Conservation (phyloP, 2,329 filamentous ascomycete genomes). For the Macrophomina phaseolina region DNA sequence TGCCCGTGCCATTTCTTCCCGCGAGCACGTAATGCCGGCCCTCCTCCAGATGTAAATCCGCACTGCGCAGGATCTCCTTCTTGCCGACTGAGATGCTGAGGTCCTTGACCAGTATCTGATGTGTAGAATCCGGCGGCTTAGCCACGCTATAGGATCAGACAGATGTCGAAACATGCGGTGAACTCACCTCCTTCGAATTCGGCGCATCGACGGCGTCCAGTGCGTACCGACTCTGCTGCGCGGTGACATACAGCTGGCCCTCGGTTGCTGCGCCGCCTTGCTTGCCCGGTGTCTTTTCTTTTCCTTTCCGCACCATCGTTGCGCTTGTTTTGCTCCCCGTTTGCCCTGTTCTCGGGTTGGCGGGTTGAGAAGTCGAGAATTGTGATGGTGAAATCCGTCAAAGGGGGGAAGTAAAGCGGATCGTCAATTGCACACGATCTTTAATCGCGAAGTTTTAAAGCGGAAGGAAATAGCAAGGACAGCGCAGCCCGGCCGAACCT, state of each 20-base stretch:
- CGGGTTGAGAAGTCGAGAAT: too few relatives aligned
- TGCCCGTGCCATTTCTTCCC: slow-evolving; percentile 81
- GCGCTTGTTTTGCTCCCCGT: neutral
- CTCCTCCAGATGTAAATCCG: slow-evolving; percentile 73
- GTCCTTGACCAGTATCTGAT: slow-evolving; percentile 62
- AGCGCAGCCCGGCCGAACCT: too few relatives aligned
- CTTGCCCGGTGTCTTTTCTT: slow-evolving; percentile 30
- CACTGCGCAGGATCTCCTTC: slow-evolving; percentile 71
- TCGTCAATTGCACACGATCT: too few relatives aligned
- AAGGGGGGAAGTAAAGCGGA: too few relatives aligned
- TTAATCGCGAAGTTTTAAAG: too few relatives aligned
- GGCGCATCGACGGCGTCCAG: slow-evolving; percentile 46
- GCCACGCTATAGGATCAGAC: too few relatives aligned
- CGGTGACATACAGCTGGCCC: slow-evolving; percentile 42
- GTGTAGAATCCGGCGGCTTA: neutral
- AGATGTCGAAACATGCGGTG: too few relatives aligned
- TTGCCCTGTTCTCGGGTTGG: too few relatives aligned
- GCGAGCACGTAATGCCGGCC: slow-evolving; percentile 78
- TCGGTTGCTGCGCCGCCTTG: slow-evolving; percentile 36
- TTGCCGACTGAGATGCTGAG: slow-evolving; percentile 70
- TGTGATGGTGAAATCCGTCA: too few relatives aligned
- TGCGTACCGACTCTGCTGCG: slow-evolving; percentile 47
- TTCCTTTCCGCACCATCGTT: slow-evolving; percentile 40
- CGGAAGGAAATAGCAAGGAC: too few relatives aligned
- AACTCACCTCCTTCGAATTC: slow-evolving; percentile 42